Evolutionary conservation across 176 grass and related monocot species (phyloP), one percentile per base, ranked within the genome.

Genomic region (Oryza rufipogon): DNA sequence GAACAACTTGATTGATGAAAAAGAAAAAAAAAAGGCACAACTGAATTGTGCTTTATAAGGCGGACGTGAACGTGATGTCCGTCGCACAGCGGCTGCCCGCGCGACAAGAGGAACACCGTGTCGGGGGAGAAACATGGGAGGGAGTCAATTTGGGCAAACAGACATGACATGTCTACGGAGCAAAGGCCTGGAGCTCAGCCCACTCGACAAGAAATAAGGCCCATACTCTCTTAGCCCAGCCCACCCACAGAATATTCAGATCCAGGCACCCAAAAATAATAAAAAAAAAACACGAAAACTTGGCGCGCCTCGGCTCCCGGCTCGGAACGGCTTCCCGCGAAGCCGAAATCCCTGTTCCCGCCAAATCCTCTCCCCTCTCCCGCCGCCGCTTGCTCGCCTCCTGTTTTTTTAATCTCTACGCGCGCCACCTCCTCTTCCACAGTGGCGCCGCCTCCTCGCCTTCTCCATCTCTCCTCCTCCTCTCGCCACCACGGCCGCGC

Each of bases 251-350:
- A 19, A 58, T 17, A 58, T 20, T 58, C 17, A 1, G 16, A 19
- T 54, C 17, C 4, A 6, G 15, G 49, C 15, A 30, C 3, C 1
- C 51, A 6, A 54, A 19, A 54, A 19, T 7, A 19, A 58, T 10
- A 61, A 56, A 2, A 17, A 17, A 54, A 54, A 20, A 58, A 63
- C 6, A 19, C 17, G 52, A 58, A 58, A 63, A 9, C 58, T 63
- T n/a, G 58, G 58, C 58, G 20, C 8, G 58, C 83, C 83, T 66
- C 83, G 54, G 54, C 16, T 2, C 19, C 16, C 52, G 2, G 52
- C 54, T 58, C 54, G 54, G 54, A 58, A 19, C 54, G 54, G 54
- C 54, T 58, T 88, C 87, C 83, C 88, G 88, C 83, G 72, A 85
- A 85, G 30, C 49, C n/a, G 7, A 73, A 26, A 63, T 11, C 28